phyloP scores from a whole-genome alignment of 208 protist species.

The Trypanosoma avium region DNA sequence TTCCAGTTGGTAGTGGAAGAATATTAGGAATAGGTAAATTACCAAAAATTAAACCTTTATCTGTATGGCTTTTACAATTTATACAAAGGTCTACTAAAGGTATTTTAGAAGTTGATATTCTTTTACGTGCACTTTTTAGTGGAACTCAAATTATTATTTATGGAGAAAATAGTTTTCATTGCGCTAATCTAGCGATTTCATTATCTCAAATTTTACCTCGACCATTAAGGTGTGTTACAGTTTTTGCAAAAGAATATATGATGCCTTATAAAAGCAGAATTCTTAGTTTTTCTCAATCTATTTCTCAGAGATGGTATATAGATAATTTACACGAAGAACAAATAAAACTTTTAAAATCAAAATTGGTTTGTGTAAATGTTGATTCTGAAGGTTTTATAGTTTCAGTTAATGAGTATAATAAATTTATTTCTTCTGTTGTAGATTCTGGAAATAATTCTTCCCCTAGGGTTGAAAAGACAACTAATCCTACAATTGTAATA shows the following conservation, averaged over 20 bases:
- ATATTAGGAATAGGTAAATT: slow-evolving; percentile 1
- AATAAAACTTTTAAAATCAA: background rate
- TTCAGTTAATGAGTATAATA: slow-evolving; percentile 33
- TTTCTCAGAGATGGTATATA: slow-evolving; percentile 3
- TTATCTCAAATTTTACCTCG: slow-evolving; percentile 62
- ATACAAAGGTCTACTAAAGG: slow-evolving; percentile 13
- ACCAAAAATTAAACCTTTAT: slow-evolving; percentile 41
- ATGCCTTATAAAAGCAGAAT: slow-evolving; percentile 68
- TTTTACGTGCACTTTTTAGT: slow-evolving; percentile 61
- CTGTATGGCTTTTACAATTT: slow-evolving; percentile 63
- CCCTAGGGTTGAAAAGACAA: background rate
- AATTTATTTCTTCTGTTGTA: slow-evolving; percentile 6
- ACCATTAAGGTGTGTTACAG: slow-evolving; percentile 26
- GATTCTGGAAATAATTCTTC: background rate
- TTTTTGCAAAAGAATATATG: slow-evolving; percentile 50
- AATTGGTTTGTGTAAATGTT: slow-evolving; percentile 37
- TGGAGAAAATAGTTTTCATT: slow-evolving; percentile 34
- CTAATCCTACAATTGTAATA: slow-evolving; percentile 3
- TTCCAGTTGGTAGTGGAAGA: slow-evolving; percentile 5
- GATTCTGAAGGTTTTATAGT: slow-evolving; percentile 22
- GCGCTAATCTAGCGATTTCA: slow-evolving; percentile 52
- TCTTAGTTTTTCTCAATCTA: slow-evolving; percentile 35
- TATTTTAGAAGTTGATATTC: slow-evolving; percentile 23
- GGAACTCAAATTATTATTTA: slow-evolving; percentile 76
- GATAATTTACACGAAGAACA: background rate